Conservation (phyloP, 1,139 yeast species). For the Blastobotrys illinoisensis region DNA sequence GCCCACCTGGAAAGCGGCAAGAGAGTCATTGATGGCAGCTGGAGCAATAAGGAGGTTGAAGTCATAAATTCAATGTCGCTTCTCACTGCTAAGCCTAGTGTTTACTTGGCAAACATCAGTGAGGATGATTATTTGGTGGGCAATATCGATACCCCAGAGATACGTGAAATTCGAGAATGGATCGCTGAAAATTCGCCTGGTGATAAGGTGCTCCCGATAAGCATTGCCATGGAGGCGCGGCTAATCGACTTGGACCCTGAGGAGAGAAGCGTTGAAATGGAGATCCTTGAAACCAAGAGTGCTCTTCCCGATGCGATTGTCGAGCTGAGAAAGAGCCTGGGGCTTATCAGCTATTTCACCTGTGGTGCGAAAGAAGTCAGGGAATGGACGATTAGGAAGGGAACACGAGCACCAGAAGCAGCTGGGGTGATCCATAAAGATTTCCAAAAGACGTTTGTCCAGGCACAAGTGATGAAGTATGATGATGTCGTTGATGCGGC, state of each 20-base stretch:
- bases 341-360: conserved; percentile 73
- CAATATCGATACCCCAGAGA: conserved; percentile 17
- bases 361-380: conserved; percentile 77
- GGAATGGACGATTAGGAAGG: conserved; percentile 73
- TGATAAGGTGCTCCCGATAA: conserved; percentile 77
- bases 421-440: conserved; percentile 86
- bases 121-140: conserved; percentile 79
- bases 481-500: conserved; percentile 25
- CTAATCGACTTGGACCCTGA: conserved; percentile 68
- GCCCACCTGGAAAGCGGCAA: conserved; percentile 69
- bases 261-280: conserved; percentile 75
- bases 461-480: conserved; percentile 59
- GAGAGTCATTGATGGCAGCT: conserved; percentile 80
- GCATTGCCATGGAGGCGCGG: conserved; percentile 81
- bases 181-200: conserved; percentile 81
- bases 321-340: conserved; percentile 54
- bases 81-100: conserved; percentile 89
- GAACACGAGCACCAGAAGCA: conserved; percentile 71
- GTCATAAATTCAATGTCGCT: conserved; percentile 75
- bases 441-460: conserved; percentile 67
- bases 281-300: conserved; percentile 66
- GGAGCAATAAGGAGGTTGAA: conserved; percentile 89
- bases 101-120: conserved; percentile 79
- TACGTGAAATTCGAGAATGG: conserved; percentile 71
- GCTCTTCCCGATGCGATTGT: conserved; percentile 76